Base-by-base conservation (phyloP, 1,139 yeast genomes). In the Suhomyces yuchorum region DNA sequence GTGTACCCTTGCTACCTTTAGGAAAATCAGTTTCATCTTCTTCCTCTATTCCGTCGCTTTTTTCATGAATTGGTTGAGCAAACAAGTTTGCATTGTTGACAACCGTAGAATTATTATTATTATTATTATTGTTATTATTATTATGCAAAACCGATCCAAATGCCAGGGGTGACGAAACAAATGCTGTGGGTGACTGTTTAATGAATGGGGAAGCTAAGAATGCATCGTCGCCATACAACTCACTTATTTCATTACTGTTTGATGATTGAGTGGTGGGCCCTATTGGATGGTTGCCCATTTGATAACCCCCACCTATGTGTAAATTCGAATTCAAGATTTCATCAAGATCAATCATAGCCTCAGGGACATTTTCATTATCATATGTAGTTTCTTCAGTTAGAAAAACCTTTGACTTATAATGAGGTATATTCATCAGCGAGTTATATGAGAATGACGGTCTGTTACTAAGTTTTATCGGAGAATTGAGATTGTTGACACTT, bases 321-420 rank as follows among this genome's bases (percentile, higher is more conserved):
- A 67, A 53, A 55, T 67, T 69, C 7, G 75, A 71, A 50, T 75
- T 76, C 15, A 80, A 65, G 12, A 84, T 83, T 47, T 81, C 81
- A 57, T 84, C 87, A 48, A 84, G 66, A 57, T 84, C 86, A 35
- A 84, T 84, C 28, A 81, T 73, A 3, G 87, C 85, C 55, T 82
- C 84, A 0, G 87, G 87, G 3, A 80, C 72, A 40, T 75, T 75
- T 34, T 70, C 68, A 41, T 58, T 59, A 50, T 63, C 65, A 20
- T 66, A 34, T 3, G 53, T 59, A 1, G 72, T 65, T 43, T 71
- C 74, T 48, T 70, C 75, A 0, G 74, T 69, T 20, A 66, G 54
- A 45, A 70, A 71, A 48, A 70, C 66, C 26, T 61, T 61, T 5
- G 63, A 61, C 23, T 58, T 62, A 8, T 59, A 20, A 9, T 18